These are phyloP conservation scores for Lachnellula suecica DNA, from an alignment of 2,329 filamentous ascomycete species.

Conservation along the genomic window DNA sequence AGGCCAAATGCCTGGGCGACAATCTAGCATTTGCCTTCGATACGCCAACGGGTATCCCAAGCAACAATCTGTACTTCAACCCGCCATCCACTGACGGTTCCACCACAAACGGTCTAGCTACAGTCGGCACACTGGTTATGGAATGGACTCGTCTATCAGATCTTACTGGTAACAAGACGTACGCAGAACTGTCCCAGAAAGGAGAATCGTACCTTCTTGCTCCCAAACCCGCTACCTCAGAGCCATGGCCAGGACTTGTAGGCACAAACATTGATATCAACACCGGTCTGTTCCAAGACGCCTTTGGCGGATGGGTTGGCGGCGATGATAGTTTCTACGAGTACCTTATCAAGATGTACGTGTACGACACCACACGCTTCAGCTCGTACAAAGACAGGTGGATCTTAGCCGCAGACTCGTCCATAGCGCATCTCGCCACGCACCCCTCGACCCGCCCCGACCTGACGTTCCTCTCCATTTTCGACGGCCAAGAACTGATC, in stretches of 20 bases:
- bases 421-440: slow-evolving; percentile 68
- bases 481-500: slow-evolving; percentile 43
- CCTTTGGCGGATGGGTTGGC: slow-evolving; percentile 72
- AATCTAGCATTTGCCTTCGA: slow-evolving; percentile 76
- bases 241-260: slow-evolving; percentile 77
- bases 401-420: slow-evolving; percentile 72
- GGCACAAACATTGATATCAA: slow-evolving; percentile 65
- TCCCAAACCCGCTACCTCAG: slow-evolving; percentile 58
- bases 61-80: slow-evolving; percentile 64
- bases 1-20: slow-evolving; percentile 69
- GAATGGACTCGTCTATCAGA: slow-evolving; percentile 85
- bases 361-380: slow-evolving; percentile 71
- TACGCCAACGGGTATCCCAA: slow-evolving; percentile 72
- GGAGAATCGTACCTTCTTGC: slow-evolving; percentile 69
- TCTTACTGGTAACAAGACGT: slow-evolving; percentile 65
- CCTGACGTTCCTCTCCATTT: slow-evolving; percentile 69
- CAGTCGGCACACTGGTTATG: slow-evolving; percentile 73
- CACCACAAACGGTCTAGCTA: slow-evolving; percentile 69
- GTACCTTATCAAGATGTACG: slow-evolving; percentile 88
- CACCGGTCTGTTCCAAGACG: slow-evolving; percentile 67
- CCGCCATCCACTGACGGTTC: slow-evolving; percentile 49
- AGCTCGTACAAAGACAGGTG: slow-evolving; percentile 69
- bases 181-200: slow-evolving; percentile 64
- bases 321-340: slow-evolving; percentile 83
- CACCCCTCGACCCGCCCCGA: slow-evolving; percentile 67